A percentile compares a stretch with the other conserved stretches of the same genome.
phyloP scores from a whole-genome alignment of 371 early-diverging fungal genomes.

The Mucor velutinosus region DNA sequence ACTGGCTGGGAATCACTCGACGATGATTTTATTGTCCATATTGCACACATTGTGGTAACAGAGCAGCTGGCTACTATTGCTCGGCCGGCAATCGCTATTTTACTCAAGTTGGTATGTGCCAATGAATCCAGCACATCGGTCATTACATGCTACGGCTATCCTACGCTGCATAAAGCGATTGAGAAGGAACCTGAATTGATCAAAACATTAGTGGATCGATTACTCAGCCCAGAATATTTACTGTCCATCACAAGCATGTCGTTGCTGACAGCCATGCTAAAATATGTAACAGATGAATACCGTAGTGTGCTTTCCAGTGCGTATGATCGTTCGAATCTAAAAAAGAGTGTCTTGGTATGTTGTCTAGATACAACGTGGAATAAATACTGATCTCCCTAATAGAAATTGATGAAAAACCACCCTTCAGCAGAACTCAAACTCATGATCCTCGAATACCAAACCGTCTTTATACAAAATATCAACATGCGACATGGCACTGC shows the following conservation, averaged over 20 bases:
- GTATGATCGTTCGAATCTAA: slow-evolving; percentile 49
- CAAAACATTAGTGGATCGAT: slow-evolving; percentile 59
- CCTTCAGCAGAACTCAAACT: slow-evolving; percentile 65
- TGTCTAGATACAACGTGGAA: neutral
- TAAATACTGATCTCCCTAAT: neutral
- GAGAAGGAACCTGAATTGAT: slow-evolving; percentile 56
- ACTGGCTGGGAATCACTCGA: slow-evolving; percentile 63
- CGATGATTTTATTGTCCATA: slow-evolving; percentile 54
- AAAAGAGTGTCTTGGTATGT: slow-evolving; percentile 52
- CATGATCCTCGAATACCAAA: slow-evolving; percentile 70
- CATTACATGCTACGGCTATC: slow-evolving; percentile 21
- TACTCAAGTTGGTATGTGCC: slow-evolving; percentile 66
- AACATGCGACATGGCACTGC: slow-evolving; percentile 51
- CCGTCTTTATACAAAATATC: slow-evolving; percentile 61
- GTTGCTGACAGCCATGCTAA: slow-evolving; percentile 65
- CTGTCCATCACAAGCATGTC: slow-evolving; percentile 68
- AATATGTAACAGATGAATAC: slow-evolving; percentile 62
- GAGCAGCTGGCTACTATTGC: slow-evolving; percentile 74
- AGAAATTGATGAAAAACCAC: slow-evolving; percentile 61
- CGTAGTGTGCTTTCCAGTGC: slow-evolving; percentile 49
- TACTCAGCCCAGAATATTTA: slow-evolving; percentile 65
- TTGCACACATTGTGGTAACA: slow-evolving; percentile 62
- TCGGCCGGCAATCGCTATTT: slow-evolving; percentile 71
- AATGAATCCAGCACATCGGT: slow-evolving; percentile 23
- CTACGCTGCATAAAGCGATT: slow-evolving; percentile 54